Evolutionary conservation across 2,329 filamentous ascomycete species (phyloP).

Genomic region (Domatiomyces globalis): DNA sequence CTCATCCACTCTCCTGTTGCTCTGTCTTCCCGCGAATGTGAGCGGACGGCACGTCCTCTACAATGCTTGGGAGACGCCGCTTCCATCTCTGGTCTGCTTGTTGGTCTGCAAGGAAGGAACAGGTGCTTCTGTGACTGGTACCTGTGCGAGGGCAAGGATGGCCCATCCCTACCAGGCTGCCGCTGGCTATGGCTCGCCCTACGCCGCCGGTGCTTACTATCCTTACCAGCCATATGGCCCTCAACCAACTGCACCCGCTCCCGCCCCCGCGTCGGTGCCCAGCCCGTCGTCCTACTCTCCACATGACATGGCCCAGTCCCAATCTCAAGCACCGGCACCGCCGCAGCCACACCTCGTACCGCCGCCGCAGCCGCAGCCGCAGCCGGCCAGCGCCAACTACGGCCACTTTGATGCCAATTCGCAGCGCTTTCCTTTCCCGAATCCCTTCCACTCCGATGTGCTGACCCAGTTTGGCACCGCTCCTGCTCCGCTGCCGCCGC

Average conservation of each 20-base stretch:
- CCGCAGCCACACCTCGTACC: background rate
- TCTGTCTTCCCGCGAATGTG: background rate
- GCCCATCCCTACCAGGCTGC: background rate
- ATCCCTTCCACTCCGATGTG: conserved; percentile 14
- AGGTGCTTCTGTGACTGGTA: background rate
- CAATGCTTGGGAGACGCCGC: background rate
- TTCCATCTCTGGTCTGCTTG: background rate
- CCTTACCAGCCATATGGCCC: background rate
- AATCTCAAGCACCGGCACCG: background rate
- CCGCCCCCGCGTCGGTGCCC: background rate
- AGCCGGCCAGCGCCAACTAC: background rate
- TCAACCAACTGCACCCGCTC: background rate
- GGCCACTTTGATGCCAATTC: conserved; percentile 11
- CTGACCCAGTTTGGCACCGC: conserved; percentile 16
- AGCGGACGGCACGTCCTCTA: background rate
- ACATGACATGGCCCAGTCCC: background rate
- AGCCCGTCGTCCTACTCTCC: background rate
- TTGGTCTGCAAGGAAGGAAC: background rate
- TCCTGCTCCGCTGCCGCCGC: conserved; percentile 1
- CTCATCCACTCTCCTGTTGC: background rate
- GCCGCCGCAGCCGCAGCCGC: background rate
- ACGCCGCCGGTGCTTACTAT: background rate
- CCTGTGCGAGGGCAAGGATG: background rate
- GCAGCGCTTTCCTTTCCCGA: conserved; percentile 15
- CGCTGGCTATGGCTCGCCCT: background rate